A percentile compares a stretch with the other conserved stretches of the same genome.
These are phyloP conservation scores for Globisporangium polare DNA, from an alignment of 352 stramenopile species.

Conservation along the genomic window DNA sequence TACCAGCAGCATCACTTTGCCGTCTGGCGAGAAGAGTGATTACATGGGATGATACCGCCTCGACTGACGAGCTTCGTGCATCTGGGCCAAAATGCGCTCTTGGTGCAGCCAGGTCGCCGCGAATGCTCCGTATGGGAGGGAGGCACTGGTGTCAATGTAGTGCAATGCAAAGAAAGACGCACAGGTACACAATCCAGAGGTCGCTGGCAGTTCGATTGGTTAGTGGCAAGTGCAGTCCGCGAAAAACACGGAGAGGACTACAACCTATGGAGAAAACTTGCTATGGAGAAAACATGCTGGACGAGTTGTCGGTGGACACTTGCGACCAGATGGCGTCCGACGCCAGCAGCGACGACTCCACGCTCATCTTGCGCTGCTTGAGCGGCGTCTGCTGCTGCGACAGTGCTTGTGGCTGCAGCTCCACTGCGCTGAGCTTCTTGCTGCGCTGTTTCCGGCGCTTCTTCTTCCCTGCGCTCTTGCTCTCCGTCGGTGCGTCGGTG, in stretches of 20 bases:
- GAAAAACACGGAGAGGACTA: not conserved
- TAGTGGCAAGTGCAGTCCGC: not conserved
- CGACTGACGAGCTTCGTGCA: no score
- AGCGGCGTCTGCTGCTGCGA: slow-evolving; percentile 2
- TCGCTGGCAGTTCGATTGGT: not conserved
- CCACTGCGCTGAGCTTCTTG: slow-evolving; percentile 14
- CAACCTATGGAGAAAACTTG: slow-evolving; percentile 14
- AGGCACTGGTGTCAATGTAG: no score
- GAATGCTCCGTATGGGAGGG: no score
- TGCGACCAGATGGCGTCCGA: slow-evolving; percentile 67
- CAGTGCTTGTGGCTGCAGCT: slow-evolving; percentile 10
- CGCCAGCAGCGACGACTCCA: slow-evolving; percentile 51
- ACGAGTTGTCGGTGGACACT: slow-evolving; percentile 48
- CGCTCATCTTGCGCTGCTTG: slow-evolving; percentile 58
- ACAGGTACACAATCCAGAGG: no score
- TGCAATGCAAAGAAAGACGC: no score
- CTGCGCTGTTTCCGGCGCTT: slow-evolving; percentile 14
- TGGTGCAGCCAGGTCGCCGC: no score
- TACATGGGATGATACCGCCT: no score
- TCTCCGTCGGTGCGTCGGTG: not conserved
- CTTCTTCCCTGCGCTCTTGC: slow-evolving; percentile 12
- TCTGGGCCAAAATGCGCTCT: no score
- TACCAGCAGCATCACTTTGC: no score
- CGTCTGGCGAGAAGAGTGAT: no score
- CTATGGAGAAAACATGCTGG: slow-evolving; percentile 21